Base-by-base conservation (phyloP, 495 filamentous ascomycete species). In the Hyaloscypha variabilis region DNA sequence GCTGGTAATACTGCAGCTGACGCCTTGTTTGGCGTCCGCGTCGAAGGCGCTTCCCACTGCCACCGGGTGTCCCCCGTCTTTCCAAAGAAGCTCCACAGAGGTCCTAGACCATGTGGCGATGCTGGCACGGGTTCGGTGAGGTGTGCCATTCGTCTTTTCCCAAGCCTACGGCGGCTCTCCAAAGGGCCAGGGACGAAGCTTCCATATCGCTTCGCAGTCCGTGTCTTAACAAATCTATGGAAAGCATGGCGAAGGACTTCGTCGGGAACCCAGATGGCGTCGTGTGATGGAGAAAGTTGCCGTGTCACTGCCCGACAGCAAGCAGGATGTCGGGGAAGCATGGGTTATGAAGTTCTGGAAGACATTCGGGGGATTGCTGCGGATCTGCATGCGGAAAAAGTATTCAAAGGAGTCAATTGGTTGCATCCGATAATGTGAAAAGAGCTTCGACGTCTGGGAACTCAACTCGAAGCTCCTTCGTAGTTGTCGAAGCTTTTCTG, bases 91-190 rank as follows among this genome's bases (percentile, higher is more conserved):
- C 70, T 34, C 61, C 66, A 64, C 46, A 67, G 25, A 13, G 34
- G 14, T 28, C 42, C 60, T 28, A 34, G 13, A 19, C 23, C 26
- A 21, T 36, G 52, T 51, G 52, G 10, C 25, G 62, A 23, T 8
- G 77, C 69, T 11, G 73, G 66, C 19, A 76, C 75, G 21, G 76
- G 64, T 25, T 75, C 69, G 54, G 72, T 76, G n/a, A 79, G 67
- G 56, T 77, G 76, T 54, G 75, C 76, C 76, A 86, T 80, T 28
- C 77, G 77, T 60, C 83, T 75, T 58, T 76, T 82, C n/a, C 83
- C 82, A 58, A 84, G 66, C 23, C 82, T 77, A 36, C 81, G 80
- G 6, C 81, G 77, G 71, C 75, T 77, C 71, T 86, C 83, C 66
- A 85, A 75, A 24, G 83, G 83, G 0, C 82, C 83, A 4, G 82